Percentiles rank a stretch among this genome's conserved stretches.
phyloP scores from a whole-genome alignment of 768 basidiomycete genomes.

The Albatrellus ellisii region DNA sequence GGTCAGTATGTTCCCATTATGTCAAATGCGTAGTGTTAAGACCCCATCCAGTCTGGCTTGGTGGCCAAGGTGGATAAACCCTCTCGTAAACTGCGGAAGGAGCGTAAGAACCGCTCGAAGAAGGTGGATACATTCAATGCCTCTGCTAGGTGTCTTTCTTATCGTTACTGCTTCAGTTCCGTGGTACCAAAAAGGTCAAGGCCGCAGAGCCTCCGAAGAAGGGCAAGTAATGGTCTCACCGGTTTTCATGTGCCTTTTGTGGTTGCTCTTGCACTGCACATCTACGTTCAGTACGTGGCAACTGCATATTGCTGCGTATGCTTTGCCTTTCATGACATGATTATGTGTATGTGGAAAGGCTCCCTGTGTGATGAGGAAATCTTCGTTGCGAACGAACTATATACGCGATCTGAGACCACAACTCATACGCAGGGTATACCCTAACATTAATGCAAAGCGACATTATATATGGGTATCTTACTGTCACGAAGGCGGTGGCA shows the following conservation, averaged over 20 bases:
- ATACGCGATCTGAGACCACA: neutral
- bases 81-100: conserved; percentile 96
- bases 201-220: conserved; percentile 87
- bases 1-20: conserved; percentile 37
- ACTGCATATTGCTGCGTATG: conserved; percentile 31
- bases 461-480: conserved; percentile 11
- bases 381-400: neutral
- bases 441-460: neutral
- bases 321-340: conserved; percentile 19
- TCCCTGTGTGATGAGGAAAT: neutral
- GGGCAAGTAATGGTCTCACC: conserved; percentile 53
- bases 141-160: conserved; percentile 1
- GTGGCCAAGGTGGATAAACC: conserved; percentile 73
- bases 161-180: conserved; percentile 39
- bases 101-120: conserved; percentile 99
- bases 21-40: neutral
- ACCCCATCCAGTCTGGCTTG: conserved; percentile 43
- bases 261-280: conserved; percentile 24
- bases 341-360: conserved; percentile 23
- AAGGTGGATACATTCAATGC: conserved; percentile 60
- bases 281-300: conserved; percentile 22
- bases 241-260: conserved; percentile 16
- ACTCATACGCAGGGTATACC: conserved; percentile 4
- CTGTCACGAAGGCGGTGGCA: neutral
- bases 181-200: conserved; percentile 93